Evolutionary conservation across 2,329 filamentous ascomycete genomes (phyloP).

Genomic region (Diaporthe sp.): DNA sequence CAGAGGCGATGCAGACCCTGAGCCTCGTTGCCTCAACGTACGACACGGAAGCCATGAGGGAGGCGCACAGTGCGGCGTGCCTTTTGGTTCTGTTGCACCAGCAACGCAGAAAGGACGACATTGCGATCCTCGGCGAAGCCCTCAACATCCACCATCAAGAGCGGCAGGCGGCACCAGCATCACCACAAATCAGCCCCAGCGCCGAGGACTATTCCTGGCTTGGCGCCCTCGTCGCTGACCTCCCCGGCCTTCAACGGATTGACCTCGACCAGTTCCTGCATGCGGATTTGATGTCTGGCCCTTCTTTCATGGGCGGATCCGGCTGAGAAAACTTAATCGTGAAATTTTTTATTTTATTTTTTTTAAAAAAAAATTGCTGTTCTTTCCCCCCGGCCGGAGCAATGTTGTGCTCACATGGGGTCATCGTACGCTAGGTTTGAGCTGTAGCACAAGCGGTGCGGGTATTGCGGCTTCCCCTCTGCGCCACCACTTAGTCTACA

Average conservation of each 20-base stretch:
- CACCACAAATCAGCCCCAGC: conserved; percentile 33
- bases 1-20: conserved; percentile 61
- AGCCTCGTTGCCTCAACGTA: conserved; percentile 53
- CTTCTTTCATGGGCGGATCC: conserved; percentile 17
- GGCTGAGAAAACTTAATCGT: not conserved
- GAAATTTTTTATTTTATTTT: too few relatives aligned
- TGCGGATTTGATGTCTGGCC: conserved; percentile 31
- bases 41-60: conserved; percentile 58
- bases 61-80: conserved; percentile 65
- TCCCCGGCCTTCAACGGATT: conserved; percentile 54
- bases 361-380: too few relatives aligned
- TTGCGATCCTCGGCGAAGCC: conserved; percentile 50
- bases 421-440: not conserved
- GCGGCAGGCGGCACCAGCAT: conserved; percentile 33
- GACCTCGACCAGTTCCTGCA: conserved; percentile 52
- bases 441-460: not conserved
- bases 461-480: conserved; percentile 27
- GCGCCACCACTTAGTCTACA: not conserved
- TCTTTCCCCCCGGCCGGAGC: not conserved
- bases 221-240: conserved; percentile 54
- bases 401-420: not conserved
- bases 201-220: conserved; percentile 53
- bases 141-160: conserved; percentile 47
- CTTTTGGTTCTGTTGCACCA: conserved; percentile 64
- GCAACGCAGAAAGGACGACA: conserved; percentile 57